phyloP scores from a whole-genome alignment of 768 basidiomycete species.

The Pleurotus cornucopiae region DNA sequence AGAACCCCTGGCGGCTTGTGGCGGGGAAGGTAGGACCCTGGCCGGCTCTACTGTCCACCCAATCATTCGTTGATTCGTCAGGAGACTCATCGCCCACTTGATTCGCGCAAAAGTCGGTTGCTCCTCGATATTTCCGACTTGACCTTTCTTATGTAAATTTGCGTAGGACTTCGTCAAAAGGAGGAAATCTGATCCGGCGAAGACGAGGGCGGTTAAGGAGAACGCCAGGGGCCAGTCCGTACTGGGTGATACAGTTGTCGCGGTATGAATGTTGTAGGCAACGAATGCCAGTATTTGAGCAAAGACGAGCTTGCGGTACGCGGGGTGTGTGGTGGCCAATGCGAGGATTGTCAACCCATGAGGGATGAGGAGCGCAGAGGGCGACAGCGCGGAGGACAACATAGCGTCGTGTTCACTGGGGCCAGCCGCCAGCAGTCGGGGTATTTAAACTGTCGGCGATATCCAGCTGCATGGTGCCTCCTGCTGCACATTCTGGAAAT shows the following conservation, averaged over 20 bases:
- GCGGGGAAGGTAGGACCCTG: conserved; percentile 1
- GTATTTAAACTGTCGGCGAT: no score
- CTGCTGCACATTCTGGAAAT: no score
- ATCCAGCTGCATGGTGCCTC: no score
- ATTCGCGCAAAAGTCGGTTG: conserved; percentile 11
- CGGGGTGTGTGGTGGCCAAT: background rate
- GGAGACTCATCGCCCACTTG: conserved; percentile 14
- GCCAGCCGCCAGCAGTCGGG: no score
- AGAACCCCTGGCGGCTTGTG: background rate
- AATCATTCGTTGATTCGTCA: conserved; percentile 14
- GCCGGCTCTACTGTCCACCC: conserved; percentile 11
- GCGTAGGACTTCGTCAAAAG: conserved; percentile 13
- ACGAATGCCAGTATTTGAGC: background rate
- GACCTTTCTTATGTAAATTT: conserved; percentile 13
- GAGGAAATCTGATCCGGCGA: conserved; percentile 15
- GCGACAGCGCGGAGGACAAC: no score
- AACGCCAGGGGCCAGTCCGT: conserved; percentile 15
- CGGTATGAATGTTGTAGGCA: background rate
- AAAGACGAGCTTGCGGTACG: background rate
- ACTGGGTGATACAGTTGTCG: conserved; percentile 13
- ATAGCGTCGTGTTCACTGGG: no score
- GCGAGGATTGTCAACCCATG: background rate
- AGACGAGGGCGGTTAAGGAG: conserved; percentile 12
- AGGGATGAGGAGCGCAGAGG: no score
- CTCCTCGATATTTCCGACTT: conserved; percentile 9